Evolutionary conservation across 2,329 filamentous ascomycete species (phyloP), one percentile per base, ranked within the genome.

Genomic region (Trichoderma harzianum): DNA sequence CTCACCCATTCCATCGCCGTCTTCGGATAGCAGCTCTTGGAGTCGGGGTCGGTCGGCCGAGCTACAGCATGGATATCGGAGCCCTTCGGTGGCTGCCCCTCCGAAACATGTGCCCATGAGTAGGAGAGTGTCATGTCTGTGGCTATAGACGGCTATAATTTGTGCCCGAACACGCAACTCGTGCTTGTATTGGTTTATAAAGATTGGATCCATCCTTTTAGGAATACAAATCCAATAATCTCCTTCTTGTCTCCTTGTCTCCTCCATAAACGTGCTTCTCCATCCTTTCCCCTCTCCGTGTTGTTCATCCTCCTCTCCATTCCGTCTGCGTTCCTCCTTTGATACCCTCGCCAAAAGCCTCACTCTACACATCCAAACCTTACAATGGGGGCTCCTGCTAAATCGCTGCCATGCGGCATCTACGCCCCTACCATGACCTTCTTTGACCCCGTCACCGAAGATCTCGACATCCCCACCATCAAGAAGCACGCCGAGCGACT

Each of bases 381-480:
- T 43, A 55, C 32, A 74, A 78, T 79, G 77, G 71, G 76, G 77
- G 71, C 76, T 73, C 75, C 77, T 47, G 76, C 82, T 21, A 83
- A 87, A 72, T 86, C 91, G 74, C 88, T 97, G 70, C 91, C 92
- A 58, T 91, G 91, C 78, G 93, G 93, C 80, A 94, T 96, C 80
- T 97, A 96, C 82, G 92, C 92, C 73, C 94, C 94, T 30, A 95
- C 92, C 73, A 93, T 96, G 90, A 97, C 93, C 78, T 97, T 97
- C 82, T 97, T 97, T 85, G 86, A 95, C 82, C 87, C 91, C 7
- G 88, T 91, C 75, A 96, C 93, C 60, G 94, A 97, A 83, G 93
- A 96, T 63, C 87, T 97, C 77, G 94, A 97, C 79, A 89, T 95
- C 74, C 86, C 92, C 43, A 88, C 88, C 72, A 93, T 96, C 83